phyloP scores from a whole-genome alignment of 2,329 filamentous ascomycete species.

The Helicocarpus griseus region DNA sequence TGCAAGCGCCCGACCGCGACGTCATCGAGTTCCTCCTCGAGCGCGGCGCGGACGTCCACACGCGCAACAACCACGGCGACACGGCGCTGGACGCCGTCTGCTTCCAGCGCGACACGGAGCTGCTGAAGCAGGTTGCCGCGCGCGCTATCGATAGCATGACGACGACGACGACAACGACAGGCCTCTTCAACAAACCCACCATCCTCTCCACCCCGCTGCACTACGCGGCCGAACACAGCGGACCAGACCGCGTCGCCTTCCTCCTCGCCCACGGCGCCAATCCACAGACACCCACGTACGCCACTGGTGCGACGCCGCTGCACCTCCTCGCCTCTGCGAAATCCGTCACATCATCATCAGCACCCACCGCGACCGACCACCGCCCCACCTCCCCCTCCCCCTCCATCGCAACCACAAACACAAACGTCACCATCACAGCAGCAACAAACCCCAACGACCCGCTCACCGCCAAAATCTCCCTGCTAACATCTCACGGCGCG shows the following conservation, averaged over 20 bases:
- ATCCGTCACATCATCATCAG: no score
- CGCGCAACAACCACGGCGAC: background rate
- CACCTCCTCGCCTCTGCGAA: background rate
- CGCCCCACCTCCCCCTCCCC: background rate
- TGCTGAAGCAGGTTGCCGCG: background rate
- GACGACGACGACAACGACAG: background rate
- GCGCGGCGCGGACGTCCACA: background rate
- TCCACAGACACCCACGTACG: background rate
- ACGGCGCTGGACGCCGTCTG: background rate
- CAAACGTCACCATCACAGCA: background rate
- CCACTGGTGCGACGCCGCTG: background rate
- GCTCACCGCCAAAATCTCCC: background rate
- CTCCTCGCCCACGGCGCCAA: slow-evolving; percentile 1
- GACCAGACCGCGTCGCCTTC: background rate
- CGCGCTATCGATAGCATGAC: background rate
- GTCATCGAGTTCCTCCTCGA: slow-evolving; percentile 1
- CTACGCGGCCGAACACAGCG: slow-evolving; percentile 1
- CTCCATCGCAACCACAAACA: background rate
- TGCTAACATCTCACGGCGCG: background rate
- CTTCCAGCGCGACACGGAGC: background rate
- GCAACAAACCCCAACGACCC: background rate
- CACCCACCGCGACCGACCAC: background rate
- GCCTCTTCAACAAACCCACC: slow-evolving; percentile 1
- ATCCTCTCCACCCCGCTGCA: slow-evolving; percentile 2
- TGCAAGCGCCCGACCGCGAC: background rate